Percentiles rank a stretch among this genome's conserved stretches.
phyloP scores from a whole-genome alignment of 495 filamentous ascomycete species.

The Penicillium waksmanii region DNA sequence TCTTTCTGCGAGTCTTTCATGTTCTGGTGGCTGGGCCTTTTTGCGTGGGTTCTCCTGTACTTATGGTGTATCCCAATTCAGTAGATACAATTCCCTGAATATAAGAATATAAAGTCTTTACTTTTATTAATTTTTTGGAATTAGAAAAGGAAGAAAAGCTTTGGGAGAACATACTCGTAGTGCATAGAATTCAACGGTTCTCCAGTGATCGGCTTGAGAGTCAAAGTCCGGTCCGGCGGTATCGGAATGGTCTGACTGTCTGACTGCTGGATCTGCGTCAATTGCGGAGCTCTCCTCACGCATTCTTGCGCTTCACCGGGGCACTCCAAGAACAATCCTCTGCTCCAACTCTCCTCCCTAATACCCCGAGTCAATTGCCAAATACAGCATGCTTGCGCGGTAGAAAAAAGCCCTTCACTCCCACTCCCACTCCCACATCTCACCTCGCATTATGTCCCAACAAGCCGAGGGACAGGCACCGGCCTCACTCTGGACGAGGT shows the following conservation, averaged over 20 bases:
- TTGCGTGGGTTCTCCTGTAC: background rate
- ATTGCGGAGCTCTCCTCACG: constrained; percentile 30
- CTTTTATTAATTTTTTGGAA: background rate
- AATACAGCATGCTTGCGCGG: constrained; percentile 15
- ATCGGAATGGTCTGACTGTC: constrained; percentile 30
- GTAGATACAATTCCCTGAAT: constrained; percentile 6
- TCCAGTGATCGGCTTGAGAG: background rate
- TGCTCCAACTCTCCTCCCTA: constrained; percentile 4
- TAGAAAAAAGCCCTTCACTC: constrained; percentile 9
- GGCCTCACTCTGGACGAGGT: constrained; percentile 51
- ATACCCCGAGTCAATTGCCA: background rate
- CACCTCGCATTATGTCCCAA: constrained; percentile 31
- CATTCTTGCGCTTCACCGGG: constrained; percentile 6
- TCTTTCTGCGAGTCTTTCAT: background rate
- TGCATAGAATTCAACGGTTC: background rate
- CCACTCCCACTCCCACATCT: background rate
- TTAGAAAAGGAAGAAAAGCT: background rate
- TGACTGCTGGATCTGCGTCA: constrained; percentile 24
- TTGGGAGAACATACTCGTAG: too few species aligned
- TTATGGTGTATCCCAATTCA: background rate
- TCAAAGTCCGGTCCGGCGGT: constrained; percentile 24
- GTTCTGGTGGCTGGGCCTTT: background rate
- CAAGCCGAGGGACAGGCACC: constrained; percentile 38
- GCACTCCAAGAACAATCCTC: constrained; percentile 3
- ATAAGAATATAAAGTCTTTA: constrained; percentile 1